A percentile compares a stretch with the other conserved stretches of the same genome.
Evolutionary conservation across 805 yeast genomes (phyloP).

Genomic region (Saccharomycopsis amapae): DNA sequence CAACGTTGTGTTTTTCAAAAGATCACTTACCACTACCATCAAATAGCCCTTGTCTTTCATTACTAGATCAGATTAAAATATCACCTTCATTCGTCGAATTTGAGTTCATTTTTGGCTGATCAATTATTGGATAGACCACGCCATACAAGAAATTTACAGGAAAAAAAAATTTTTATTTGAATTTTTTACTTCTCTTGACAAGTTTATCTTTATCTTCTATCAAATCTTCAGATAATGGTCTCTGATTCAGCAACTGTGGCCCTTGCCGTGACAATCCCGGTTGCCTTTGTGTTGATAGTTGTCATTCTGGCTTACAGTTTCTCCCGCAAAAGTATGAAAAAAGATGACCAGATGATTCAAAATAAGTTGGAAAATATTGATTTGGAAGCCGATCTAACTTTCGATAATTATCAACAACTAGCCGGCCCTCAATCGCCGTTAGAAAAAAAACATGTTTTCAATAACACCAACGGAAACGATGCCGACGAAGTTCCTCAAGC

Average conservation of each 20-base stretch:
- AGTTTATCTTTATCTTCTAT: background rate
- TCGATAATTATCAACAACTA: slow-evolving; percentile 19
- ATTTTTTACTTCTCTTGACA: background rate
- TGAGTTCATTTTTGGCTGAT: too few relatives aligned
- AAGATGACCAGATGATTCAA: slow-evolving; percentile 1
- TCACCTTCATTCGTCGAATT: too few relatives aligned
- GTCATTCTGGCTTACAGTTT: slow-evolving; percentile 2
- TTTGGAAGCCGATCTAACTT: slow-evolving; percentile 20
- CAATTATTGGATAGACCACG: too few relatives aligned
- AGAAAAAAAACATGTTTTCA: background rate
- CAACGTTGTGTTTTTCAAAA: too few relatives aligned
- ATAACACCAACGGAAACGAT: background rate
- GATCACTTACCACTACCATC: too few relatives aligned
- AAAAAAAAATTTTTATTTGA: background rate
- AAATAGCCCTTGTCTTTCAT: too few relatives aligned
- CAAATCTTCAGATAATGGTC: background rate
- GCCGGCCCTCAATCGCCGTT: slow-evolving; percentile 17
- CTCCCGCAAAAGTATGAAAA: slow-evolving; percentile 2
- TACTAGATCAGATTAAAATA: too few relatives aligned
- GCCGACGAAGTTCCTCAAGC: background rate
- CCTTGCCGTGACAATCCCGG: slow-evolving; percentile 21
- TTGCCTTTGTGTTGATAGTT: slow-evolving; percentile 12
- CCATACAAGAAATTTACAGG: background rate
- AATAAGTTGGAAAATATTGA: slow-evolving; percentile 7
- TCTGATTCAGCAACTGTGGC: slow-evolving; percentile 18